Conservation (phyloP, 768 basidiomycete species). For the Fomitopsis pulvina region DNA sequence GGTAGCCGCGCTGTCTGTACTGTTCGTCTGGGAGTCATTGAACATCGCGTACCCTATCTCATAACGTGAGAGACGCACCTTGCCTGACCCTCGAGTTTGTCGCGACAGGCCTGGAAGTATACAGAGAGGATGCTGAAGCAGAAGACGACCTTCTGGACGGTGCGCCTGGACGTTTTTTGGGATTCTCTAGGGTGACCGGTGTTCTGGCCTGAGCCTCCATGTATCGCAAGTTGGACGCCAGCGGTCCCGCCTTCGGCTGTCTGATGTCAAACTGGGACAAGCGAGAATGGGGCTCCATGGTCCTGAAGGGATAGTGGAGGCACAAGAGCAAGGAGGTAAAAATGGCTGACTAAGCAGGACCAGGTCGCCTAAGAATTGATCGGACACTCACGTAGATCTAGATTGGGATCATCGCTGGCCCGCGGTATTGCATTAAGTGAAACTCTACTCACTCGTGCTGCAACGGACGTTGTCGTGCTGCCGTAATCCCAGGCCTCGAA, state of each 20-base stretch:
- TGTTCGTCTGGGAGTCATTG: slow-evolving; percentile 44
- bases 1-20: slow-evolving; percentile 75
- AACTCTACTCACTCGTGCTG: too few relatives aligned
- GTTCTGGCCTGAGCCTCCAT: slow-evolving; percentile 30
- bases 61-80: slow-evolving; percentile 13
- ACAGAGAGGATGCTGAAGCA: slow-evolving; percentile 17
- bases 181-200: slow-evolving; percentile 37
- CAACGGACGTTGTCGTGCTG: too few relatives aligned
- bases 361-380: not conserved
- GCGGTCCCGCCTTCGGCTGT: slow-evolving; percentile 60
- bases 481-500: too few relatives aligned
- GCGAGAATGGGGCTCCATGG: slow-evolving; percentile 76
- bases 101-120: slow-evolving; percentile 51
- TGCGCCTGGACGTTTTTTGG: slow-evolving; percentile 31
- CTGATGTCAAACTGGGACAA: slow-evolving; percentile 72
- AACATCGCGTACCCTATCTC: not conserved
- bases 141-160: slow-evolving; percentile 16
- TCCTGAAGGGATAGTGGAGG: slow-evolving; percentile 1
- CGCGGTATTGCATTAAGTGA: too few relatives aligned
- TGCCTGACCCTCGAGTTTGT: slow-evolving; percentile 76
- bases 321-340: slow-evolving; percentile 9
- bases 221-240: slow-evolving; percentile 36
- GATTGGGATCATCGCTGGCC: not conserved
- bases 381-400: not conserved
- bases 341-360: slow-evolving; percentile 13